Base-by-base conservation (phyloP, 495 filamentous ascomycete genomes). In the Talaromyces liani region DNA sequence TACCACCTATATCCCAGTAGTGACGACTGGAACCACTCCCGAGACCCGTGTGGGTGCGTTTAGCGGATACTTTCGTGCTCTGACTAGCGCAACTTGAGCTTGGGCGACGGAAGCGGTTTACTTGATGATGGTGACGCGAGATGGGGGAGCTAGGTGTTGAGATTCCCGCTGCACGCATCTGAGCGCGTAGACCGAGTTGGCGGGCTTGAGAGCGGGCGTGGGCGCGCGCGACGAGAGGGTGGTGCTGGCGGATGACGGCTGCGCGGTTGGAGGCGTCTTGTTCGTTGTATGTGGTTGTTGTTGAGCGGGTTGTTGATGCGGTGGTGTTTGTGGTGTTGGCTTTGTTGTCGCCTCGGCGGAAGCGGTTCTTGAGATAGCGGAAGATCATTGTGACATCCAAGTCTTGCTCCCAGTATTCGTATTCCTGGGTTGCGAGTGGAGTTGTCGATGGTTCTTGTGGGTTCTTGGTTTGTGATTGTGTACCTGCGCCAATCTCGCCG, bases 331-430 rank as follows among this genome's bases (percentile, higher is more conserved):
- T 14, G 66, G 64, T 68, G 62, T 71, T 73, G 47, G 71, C 63
- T 68, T 72, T 72, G 71, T 69, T 77, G 36, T 69, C 66, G 45
- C 70, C 73, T 39, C 65, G 76, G 58, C 82, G 80, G 72, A 96
- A 94, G 65, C 91, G 90, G 18, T 84, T 87, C 57, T 85, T 82
- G 20, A 97, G 84, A 72, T 92, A 94, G 45, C 87, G 85, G 78
- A 96, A 96, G n/a, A 96, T 87, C 73, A 93, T 88, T 72, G 85
- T 86, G 63, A 96, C 82, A 67, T 96, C 91, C 4, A 96, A 82
- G 14, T 92, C 88, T 39, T 85, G 86, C 70, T 96, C 91, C 93
- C 93, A 97, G 71, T 96, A 93, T 31, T 92, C 88, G 49, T 84
- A 82, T 57, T 79, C 78, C 22, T 75, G 70, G 47, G 78, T 75